phyloP scores from a whole-genome alignment of 2,329 filamentous ascomycete species.

The Pseudogymnoascus sp. region DNA sequence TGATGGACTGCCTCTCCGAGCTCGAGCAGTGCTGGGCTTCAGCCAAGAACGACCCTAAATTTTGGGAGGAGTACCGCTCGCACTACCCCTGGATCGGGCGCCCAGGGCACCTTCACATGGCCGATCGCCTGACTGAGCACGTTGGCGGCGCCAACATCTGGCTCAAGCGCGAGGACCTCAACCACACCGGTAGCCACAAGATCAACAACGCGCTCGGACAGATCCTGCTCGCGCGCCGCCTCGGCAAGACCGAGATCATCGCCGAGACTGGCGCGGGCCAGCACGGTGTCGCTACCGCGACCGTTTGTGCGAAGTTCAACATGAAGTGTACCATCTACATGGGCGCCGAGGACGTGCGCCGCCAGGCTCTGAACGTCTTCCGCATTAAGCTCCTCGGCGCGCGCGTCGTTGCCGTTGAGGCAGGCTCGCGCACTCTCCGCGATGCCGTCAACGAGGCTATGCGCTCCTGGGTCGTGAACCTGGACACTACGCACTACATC shows the following conservation, averaged over 20 bases:
- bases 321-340: conserved; percentile 98
- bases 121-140: conserved; percentile 77
- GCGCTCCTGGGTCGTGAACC: conserved; percentile 84
- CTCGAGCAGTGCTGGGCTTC: conserved; percentile 85
- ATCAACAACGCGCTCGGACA: conserved; percentile 98
- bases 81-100: conserved; percentile 98
- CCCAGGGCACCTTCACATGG: conserved; percentile 83
- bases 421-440: conserved; percentile 73
- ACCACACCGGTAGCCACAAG: conserved; percentile 97
- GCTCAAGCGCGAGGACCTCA: conserved; percentile 94
- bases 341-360: conserved; percentile 93
- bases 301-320: conserved; percentile 94
- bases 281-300: conserved; percentile 95
- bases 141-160: conserved; percentile 93
- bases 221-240: conserved; percentile 70
- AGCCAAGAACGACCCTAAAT: conserved; percentile 76
- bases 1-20: conserved; percentile 93
- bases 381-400: conserved; percentile 94
- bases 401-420: conserved; percentile 84
- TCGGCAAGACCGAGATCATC: conserved; percentile 96
- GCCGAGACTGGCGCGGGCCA: conserved; percentile 96
- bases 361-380: conserved; percentile 96
- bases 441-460: conserved; percentile 94
- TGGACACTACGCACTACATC: conserved; percentile 95
- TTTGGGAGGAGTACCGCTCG: conserved; percentile 94